A percentile compares a stretch with the other conserved stretches of the same genome.
Conservation (phyloP, 495 filamentous ascomycete genomes). For the Penicillium waksmanii region DNA sequence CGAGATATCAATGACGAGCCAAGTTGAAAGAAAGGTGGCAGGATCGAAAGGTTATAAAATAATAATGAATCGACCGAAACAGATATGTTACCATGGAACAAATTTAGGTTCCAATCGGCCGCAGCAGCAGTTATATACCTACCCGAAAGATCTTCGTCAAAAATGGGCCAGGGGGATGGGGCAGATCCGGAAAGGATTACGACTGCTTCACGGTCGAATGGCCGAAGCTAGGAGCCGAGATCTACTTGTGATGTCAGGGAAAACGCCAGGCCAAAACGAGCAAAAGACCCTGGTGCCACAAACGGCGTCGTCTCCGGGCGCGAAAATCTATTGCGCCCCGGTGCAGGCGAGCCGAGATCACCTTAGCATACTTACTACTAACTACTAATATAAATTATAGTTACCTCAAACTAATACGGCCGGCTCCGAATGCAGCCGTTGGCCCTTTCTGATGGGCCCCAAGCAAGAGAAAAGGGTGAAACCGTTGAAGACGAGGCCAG, state of each 20-base stretch:
- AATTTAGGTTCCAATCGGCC: conserved; percentile 14
- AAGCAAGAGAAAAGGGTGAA: conserved; percentile 15
- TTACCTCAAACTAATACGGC: conserved; percentile 19
- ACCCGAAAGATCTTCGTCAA: conserved; percentile 7
- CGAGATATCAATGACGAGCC: not conserved
- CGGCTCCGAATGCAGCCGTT: conserved; percentile 34
- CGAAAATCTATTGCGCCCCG: conserved; percentile 18
- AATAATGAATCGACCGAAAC: conserved; percentile 5
- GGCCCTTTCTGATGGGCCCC: conserved; percentile 4
- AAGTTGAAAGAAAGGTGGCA: not conserved
- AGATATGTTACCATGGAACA: conserved; percentile 16
- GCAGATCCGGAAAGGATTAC: conserved; percentile 20
- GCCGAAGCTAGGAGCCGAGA: conserved; percentile 21
- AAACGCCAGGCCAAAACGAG: not conserved
- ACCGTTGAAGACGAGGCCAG: conserved; percentile 20
- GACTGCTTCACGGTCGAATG: conserved; percentile 13
- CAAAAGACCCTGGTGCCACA: conserved; percentile 1
- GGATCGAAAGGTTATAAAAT: conserved; percentile 1
- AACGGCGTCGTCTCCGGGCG: not conserved
- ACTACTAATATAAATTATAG: not conserved
- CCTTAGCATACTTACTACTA: conserved; percentile 22
- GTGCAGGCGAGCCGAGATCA: conserved; percentile 37
- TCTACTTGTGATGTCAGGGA: conserved; percentile 28
- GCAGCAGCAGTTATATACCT: conserved; percentile 21
- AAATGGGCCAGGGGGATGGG: conserved; percentile 2